phyloP scores from a whole-genome alignment of 345 rosid genomes.

The Salix caprea region DNA sequence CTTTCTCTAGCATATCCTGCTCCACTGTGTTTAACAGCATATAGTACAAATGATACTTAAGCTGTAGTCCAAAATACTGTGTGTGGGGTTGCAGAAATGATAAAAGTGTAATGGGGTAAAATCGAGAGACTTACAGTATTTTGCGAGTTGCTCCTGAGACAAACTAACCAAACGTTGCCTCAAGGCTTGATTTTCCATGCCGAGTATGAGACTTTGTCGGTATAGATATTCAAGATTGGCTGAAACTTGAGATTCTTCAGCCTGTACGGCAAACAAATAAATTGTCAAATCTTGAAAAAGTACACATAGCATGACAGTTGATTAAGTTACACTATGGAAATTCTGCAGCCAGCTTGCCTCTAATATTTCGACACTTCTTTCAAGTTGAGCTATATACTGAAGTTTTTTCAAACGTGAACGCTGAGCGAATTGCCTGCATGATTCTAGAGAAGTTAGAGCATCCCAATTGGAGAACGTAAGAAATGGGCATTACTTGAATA shows the following conservation, averaged over 20 bases:
- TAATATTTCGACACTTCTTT: conserved; percentile 53
- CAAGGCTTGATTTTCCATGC: conserved; percentile 89
- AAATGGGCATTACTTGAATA: neutral
- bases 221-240: conserved; percentile 89
- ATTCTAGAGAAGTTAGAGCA: neutral
- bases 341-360: conserved; percentile 33
- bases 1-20: conserved; percentile 8
- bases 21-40: neutral
- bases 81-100: neutral
- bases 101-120: neutral
- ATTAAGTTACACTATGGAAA: neutral
- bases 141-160: conserved; percentile 78
- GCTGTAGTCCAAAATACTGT: neutral
- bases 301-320: neutral
- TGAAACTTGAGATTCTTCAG: conserved; percentile 71
- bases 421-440: conserved; percentile 54
- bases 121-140: conserved; percentile 54
- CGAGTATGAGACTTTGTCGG: conserved; percentile 70
- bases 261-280: conserved; percentile 32
- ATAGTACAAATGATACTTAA: neutral
- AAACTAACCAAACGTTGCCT: conserved; percentile 75
- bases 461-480: too few species aligned
- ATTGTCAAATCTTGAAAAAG: neutral
- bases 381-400: conserved; percentile 59
- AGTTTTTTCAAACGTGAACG: conserved; percentile 56